These are phyloP conservation scores for Penicillium goetzii DNA, from an alignment of 495 filamentous ascomycete genomes.

Conservation along the genomic window DNA sequence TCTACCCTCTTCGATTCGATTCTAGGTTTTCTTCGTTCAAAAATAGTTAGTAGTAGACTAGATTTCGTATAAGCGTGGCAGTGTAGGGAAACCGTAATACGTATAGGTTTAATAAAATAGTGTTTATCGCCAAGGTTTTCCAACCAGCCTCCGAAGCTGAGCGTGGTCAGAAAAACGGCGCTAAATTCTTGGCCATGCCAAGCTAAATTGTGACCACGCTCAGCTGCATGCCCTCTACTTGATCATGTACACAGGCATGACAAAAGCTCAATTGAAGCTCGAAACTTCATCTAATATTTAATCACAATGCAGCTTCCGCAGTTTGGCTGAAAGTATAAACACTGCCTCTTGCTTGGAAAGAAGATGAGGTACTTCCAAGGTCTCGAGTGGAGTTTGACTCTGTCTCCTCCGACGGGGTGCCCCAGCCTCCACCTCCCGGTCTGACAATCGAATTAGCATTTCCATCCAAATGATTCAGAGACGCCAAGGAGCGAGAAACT, in stretches of 20 bases:
- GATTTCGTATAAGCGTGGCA: no score
- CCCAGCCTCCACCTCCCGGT: constrained; percentile 33
- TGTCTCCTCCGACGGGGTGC: constrained; percentile 12
- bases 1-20: no score
- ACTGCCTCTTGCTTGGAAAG: constrained; percentile 26
- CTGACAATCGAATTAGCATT: constrained; percentile 15
- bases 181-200: no score
- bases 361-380: constrained; percentile 2
- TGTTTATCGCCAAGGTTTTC: no score
- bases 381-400: neutral
- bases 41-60: no score
- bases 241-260: neutral
- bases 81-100: no score
- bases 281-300: neutral
- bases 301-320: constrained; percentile 17
- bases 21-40: no score
- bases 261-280: neutral
- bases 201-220: no score
- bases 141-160: no score
- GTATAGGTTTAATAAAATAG: no score
- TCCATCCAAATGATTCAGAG: neutral
- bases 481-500: constrained; percentile 4
- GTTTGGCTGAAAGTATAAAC: constrained; percentile 23
- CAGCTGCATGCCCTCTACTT: no score
- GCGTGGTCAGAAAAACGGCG: no score